Conservation (phyloP, 768 basidiomycete genomes). For the Pisolithus sp. region DNA sequence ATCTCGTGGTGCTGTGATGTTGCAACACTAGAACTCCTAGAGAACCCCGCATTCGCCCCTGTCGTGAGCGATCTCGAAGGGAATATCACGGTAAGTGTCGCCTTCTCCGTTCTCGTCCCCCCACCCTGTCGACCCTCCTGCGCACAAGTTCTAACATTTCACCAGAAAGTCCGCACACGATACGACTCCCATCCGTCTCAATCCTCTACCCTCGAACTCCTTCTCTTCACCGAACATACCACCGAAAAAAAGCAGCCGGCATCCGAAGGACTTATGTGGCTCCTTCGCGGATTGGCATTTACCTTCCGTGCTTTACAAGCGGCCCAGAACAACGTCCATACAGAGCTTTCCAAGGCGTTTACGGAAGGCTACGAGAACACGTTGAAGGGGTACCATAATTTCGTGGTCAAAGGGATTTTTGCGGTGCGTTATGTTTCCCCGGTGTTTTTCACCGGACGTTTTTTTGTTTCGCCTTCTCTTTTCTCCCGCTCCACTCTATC, state of each 20-base stretch:
- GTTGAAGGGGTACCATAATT: conserved; percentile 80
- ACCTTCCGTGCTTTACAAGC: conserved; percentile 75
- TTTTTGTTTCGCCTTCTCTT: neutral
- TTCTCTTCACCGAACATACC: conserved; percentile 75
- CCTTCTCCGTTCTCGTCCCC: neutral
- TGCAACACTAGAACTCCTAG: conserved; percentile 16
- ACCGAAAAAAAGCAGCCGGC: conserved; percentile 80
- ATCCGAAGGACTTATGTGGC: conserved; percentile 91
- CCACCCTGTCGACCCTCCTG: neutral
- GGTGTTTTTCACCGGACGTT: neutral
- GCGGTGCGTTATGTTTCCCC: conserved; percentile 33
- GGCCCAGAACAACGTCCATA: conserved; percentile 54
- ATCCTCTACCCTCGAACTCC: conserved; percentile 75
- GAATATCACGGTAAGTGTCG: conserved; percentile 74
- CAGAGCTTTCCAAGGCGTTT: conserved; percentile 64
- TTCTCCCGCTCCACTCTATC: neutral
- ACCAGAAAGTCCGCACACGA: conserved; percentile 84
- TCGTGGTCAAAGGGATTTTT: conserved; percentile 58
- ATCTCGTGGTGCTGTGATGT: neutral
- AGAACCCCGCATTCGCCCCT: conserved; percentile 56
- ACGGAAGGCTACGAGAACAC: conserved; percentile 74
- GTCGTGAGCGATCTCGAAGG: conserved; percentile 86
- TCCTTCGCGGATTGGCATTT: conserved; percentile 86
- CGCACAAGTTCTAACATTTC: neutral
- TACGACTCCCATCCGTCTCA: conserved; percentile 59